phyloP scores from a whole-genome alignment of 2,329 filamentous ascomycete species.

The Emmonsiellopsis sp. region DNA sequence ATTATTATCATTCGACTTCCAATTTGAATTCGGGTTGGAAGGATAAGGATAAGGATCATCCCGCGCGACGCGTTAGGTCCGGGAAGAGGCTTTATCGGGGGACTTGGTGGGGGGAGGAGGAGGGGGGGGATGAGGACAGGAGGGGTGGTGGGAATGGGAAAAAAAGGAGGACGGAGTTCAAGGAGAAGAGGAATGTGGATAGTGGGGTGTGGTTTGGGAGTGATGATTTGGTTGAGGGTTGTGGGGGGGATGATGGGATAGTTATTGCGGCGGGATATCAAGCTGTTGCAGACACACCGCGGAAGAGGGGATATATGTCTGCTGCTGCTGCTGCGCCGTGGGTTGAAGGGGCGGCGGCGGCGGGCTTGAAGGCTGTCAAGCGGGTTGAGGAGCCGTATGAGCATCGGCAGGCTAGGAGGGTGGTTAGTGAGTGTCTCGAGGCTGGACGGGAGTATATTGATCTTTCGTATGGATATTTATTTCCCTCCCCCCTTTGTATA shows the following conservation, averaged over 20 bases:
- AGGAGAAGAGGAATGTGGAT: slow-evolving; percentile 35
- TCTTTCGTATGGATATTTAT: slow-evolving; percentile 29
- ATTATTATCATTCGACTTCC: slow-evolving; percentile 14
- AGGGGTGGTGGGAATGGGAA: slow-evolving; percentile 12
- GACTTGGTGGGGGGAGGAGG: slow-evolving; percentile 38
- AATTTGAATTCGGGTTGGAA: slow-evolving; percentile 11
- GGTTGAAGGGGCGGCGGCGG: background rate
- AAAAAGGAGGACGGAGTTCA: slow-evolving; percentile 34
- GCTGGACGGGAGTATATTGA: slow-evolving; percentile 37
- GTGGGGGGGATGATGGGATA: background rate
- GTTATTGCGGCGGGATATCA: too few relatives aligned
- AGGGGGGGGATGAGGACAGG: slow-evolving; percentile 16
- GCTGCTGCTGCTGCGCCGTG: background rate
- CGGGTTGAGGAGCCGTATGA: slow-evolving; percentile 24
- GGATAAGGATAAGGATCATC: slow-evolving; percentile 14
- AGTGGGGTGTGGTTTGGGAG: slow-evolving; percentile 42
- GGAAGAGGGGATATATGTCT: background rate
- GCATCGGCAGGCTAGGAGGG: slow-evolving; percentile 26
- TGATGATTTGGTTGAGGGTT: slow-evolving; percentile 23
- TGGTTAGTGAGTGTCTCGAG: slow-evolving; percentile 35
- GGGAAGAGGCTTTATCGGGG: slow-evolving; percentile 35
- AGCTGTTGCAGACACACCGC: too few relatives aligned
- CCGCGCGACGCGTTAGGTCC: slow-evolving; percentile 15
- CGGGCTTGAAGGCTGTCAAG: slow-evolving; percentile 8
- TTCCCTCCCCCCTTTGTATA: background rate